Base-by-base conservation (phyloP, 306 rosid species). In the Cucumis melo region DNA sequence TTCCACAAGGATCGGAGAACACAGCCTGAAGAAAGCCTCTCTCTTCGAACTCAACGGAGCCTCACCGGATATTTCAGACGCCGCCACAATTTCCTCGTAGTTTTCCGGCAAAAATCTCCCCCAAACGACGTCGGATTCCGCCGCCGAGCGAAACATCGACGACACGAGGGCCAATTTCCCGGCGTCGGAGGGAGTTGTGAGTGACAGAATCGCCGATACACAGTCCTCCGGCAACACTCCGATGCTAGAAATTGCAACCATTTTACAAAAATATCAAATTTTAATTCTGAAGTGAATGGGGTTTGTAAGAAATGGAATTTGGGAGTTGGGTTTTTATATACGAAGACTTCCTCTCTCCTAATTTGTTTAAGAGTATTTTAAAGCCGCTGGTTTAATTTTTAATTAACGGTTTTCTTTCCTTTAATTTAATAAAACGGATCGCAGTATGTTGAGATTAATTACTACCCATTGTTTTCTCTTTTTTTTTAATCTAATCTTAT, bases 51-150 rank as follows among this genome's bases (percentile, higher is more conserved):
- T 56, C 73, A 81, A 81, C 1, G 75, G 44, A 20, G 63, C 54
- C 12, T 70, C 75, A 32, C 19, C 54, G 11, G 84, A 85, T 15
- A 68, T 74, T 32, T 32, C 36, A 48, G 20, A 51, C n/a, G 55
- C 55, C 2, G 88, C 85, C 44, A 89, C 21, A 68, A 85, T 68
- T 34, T 77, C 78, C 4, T 59, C 19, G 27, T 83, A 82, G 81
- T 89, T 88, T 15, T 83, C 59, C 21, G 96, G 93, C 70, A 91
- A 77, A 70, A 91, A 82, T 10, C 39, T 82, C 53, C 72, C 84
- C 96, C 96, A 91, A 16, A 91, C 83, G 1, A 66, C 36, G 79
- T 89, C 90, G 12, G 91, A 87, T 17, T 78, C 56, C 0, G 87
- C 81, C 4, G 83, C 87, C 0, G 87, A 82, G 1, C 71, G 77